phyloP scores from a whole-genome alignment of 805 yeast genomes.

The Candida glaebosa region DNA sequence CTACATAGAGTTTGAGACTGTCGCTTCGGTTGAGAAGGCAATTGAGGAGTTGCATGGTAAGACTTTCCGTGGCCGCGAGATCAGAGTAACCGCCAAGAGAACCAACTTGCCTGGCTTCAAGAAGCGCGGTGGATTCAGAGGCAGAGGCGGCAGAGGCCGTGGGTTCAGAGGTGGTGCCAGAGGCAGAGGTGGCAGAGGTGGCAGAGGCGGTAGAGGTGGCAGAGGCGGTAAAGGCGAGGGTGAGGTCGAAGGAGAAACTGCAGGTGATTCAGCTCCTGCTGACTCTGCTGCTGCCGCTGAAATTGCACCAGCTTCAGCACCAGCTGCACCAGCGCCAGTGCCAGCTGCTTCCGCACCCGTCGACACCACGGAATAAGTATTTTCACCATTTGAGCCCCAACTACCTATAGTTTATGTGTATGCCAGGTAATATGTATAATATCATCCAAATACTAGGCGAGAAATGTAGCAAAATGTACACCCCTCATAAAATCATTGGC shows the following conservation, averaged over 20 bases:
- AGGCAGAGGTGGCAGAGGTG: conserved; percentile 4
- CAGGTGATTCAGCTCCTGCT: conserved; percentile 1
- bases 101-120: conserved; percentile 51
- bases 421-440: background rate
- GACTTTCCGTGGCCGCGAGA: conserved; percentile 43
- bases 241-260: conserved; percentile 3
- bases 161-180: conserved; percentile 3
- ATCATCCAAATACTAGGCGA: background rate
- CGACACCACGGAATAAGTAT: too few species aligned
- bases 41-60: conserved; percentile 39
- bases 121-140: conserved; percentile 10
- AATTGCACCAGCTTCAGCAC: too few species aligned
- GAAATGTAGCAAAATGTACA: background rate
- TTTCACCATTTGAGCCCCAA: too few species aligned
- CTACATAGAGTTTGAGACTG: conserved; percentile 52
- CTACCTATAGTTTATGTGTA: background rate
- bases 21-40: conserved; percentile 45
- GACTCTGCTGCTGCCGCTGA: conserved; percentile 4
- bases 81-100: conserved; percentile 49
- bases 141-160: conserved; percentile 3
- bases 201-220: conserved; percentile 3
- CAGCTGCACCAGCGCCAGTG: too few species aligned
- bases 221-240: conserved; percentile 9
- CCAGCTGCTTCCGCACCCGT: too few species aligned
- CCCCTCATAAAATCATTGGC: background rate